phyloP scores from a whole-genome alignment of 768 basidiomycete species.

The Naematelia encephala region DNA sequence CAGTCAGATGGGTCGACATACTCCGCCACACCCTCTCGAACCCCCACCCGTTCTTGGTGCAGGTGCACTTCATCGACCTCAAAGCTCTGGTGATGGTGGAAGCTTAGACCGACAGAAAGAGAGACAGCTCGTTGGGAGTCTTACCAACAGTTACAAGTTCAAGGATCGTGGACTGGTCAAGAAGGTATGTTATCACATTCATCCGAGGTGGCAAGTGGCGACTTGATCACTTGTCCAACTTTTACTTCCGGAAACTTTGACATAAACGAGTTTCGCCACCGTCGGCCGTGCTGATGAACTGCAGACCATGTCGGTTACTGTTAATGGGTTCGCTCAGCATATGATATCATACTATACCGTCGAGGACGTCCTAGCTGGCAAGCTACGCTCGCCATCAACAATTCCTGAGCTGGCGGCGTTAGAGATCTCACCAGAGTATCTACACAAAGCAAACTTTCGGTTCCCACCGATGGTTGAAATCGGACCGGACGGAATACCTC shows the following conservation, averaged over 20 bases:
- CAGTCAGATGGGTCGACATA: slow-evolving; percentile 3
- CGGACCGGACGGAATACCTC: slow-evolving; percentile 73
- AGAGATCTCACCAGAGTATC: slow-evolving; percentile 80
- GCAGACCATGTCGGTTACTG: slow-evolving; percentile 87
- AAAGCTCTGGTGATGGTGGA: slow-evolving; percentile 39
- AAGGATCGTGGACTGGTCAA: slow-evolving; percentile 92
- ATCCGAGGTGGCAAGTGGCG: too few species aligned
- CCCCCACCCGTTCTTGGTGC: slow-evolving; percentile 16
- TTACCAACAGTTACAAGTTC: slow-evolving; percentile 92
- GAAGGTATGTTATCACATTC: slow-evolving; percentile 77
- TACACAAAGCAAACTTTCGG: slow-evolving; percentile 86
- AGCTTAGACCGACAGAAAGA: slow-evolving; percentile 70
- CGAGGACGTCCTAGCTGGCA: slow-evolving; percentile 83
- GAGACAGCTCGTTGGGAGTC: slow-evolving; percentile 76
- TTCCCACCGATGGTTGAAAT: slow-evolving; percentile 84
- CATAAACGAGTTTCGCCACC: too few species aligned
- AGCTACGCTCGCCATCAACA: slow-evolving; percentile 80
- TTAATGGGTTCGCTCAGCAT: slow-evolving; percentile 80
- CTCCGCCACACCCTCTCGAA: slow-evolving; percentile 4
- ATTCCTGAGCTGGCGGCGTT: slow-evolving; percentile 80
- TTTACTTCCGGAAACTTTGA: too few species aligned
- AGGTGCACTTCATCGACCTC: slow-evolving; percentile 28
- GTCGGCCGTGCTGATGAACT: not conserved
- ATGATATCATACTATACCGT: slow-evolving; percentile 92
- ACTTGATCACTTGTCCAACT: too few species aligned